Evolutionary conservation across 345 rosid genomes (phyloP).

Genomic region (Euphorbia peplus): DNA sequence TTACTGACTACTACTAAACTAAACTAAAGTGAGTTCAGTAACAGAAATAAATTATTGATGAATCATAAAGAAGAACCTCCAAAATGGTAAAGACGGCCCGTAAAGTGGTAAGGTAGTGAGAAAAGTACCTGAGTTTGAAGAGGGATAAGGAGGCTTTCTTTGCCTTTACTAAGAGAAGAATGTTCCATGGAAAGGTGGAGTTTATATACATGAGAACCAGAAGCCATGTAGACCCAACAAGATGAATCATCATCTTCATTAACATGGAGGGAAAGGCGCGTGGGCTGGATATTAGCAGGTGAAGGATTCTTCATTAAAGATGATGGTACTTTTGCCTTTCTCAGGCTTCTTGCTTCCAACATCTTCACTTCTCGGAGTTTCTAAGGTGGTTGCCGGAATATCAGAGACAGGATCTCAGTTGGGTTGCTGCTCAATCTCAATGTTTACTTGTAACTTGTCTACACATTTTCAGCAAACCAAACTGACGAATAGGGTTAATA

Average conservation of each 20-base stretch:
- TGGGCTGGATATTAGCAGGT: conserved; percentile 59
- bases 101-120: neutral
- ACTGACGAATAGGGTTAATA: no score
- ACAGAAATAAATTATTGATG: no score
- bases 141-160: conserved; percentile 62
- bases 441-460: no score
- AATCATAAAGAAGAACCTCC: no score
- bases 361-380: neutral
- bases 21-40: no score
- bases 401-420: neutral
- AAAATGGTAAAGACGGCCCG: no score
- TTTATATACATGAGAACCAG: conserved; percentile 52
- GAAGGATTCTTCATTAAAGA: conserved; percentile 51
- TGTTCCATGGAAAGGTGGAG: conserved; percentile 45
- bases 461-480: no score
- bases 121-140: conserved; percentile 39
- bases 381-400: neutral
- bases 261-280: conserved; percentile 69
- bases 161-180: conserved; percentile 46
- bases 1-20: no score
- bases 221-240: conserved; percentile 60
- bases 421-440: neutral
- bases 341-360: conserved; percentile 48
- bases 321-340: conserved; percentile 49
- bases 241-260: conserved; percentile 38